Evolutionary conservation across 148 eudicot genomes (phyloP), one percentile per base, ranked within the genome.

Genomic region (Amaranthus hypochondriacus): DNA sequence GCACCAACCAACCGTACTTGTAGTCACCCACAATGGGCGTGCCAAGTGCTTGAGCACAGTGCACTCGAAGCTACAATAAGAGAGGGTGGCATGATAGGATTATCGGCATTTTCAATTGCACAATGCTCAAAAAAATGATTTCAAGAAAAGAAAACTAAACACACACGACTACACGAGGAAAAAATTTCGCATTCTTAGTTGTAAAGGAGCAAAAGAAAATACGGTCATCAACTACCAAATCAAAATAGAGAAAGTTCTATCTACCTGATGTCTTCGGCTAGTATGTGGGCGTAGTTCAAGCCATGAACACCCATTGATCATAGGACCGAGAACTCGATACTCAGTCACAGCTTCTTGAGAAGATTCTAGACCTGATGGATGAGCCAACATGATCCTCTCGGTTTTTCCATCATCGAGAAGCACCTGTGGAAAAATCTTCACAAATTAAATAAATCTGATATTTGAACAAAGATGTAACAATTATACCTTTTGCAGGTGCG

Each of bases 11-110:
- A 2, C 98, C 98, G 9, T 94, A 94, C 66, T 91, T 94, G 78
- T 89, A 91, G 77, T 94, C 98, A 10, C 98, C 98, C 49, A 94
- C 91, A 46, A 94, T 89, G 1, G 98, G 98, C 10, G 98, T 94
- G 49, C 97, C 97, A 55, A 94, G 96, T 62, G 97, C 98, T 85
- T 94, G 96, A 42, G 97, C 97, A 79, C 98, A 94, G 72, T 94
- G 98, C 59, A 94, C 98, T 14, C 98, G 92, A 28, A 94, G 86
- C 98, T 94, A 80, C 81, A 82, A 54, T 44, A 62, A 53, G 58
- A 7, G 74, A 68, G 68, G 50, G 70, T 7, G 68, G 61, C 6
- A 39, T 2, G 51, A 64, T 62, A 21, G 72, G 62, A 52, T 42
- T 44, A 15, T 55, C 13, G 7, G 2, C 39, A 63, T 39, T 39